Conservation (phyloP, 371 early-diverging fungal genomes). For the Zopfochytrium polystomum region DNA sequence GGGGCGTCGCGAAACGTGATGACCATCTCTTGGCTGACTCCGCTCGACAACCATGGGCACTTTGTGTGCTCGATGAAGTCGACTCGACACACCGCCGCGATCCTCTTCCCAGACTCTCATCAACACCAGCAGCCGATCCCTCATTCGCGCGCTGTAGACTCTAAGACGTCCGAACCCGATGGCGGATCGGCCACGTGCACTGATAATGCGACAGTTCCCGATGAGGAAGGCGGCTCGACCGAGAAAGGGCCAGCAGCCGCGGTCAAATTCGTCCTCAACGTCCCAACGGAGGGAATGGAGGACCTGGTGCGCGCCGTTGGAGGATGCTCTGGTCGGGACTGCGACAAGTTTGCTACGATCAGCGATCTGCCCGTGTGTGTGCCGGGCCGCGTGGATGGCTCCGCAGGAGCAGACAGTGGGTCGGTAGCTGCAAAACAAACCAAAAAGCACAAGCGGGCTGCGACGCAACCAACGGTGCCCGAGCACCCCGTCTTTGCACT, state of each 20-base stretch:
- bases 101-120: slow-evolving; percentile 21
- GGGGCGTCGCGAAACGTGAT: slow-evolving; percentile 26
- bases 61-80: slow-evolving; percentile 35
- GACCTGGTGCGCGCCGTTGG: slow-evolving; percentile 23
- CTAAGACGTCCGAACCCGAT: too few species aligned
- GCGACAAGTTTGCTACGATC: slow-evolving; percentile 15
- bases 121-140: too few species aligned
- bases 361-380: slow-evolving; percentile 18
- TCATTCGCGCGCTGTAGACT: too few species aligned
- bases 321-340: slow-evolving; percentile 17
- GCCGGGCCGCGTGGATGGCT: slow-evolving; percentile 17
- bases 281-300: slow-evolving; percentile 23
- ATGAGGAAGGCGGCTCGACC: too few species aligned
- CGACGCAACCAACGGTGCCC: background rate
- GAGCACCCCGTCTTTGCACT: slow-evolving; percentile 22
- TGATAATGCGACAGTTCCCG: too few species aligned
- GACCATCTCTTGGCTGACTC: slow-evolving; percentile 40
- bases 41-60: slow-evolving; percentile 37
- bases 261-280: slow-evolving; percentile 18
- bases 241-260: background rate
- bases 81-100: slow-evolving; percentile 19
- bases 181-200: too few species aligned
- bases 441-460: background rate
- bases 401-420: background rate
- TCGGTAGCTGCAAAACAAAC: background rate